A percentile compares a stretch with the other conserved stretches of the same genome.
phyloP scores from a whole-genome alignment of 768 basidiomycete genomes.

The Phylloporus arenicola region DNA sequence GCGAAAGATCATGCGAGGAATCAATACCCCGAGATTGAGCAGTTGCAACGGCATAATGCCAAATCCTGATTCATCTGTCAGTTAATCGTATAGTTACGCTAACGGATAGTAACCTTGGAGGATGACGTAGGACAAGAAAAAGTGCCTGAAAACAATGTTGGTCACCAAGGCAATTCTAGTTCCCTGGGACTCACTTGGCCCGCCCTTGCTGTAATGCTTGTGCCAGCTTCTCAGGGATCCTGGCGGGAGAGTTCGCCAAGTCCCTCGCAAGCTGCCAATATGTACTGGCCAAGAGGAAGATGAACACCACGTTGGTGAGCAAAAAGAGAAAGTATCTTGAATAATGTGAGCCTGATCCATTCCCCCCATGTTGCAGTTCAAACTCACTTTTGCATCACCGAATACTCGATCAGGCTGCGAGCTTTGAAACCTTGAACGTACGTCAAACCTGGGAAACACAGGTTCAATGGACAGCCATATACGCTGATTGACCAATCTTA shows the following conservation, averaged over 20 bases:
- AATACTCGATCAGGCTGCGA: conserved; percentile 90
- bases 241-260: conserved; percentile 87
- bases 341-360: conserved; percentile 6
- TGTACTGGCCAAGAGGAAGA: conserved; percentile 87
- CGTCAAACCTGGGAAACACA: conserved; percentile 49
- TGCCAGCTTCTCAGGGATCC: conserved; percentile 91
- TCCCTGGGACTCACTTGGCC: conserved; percentile 46
- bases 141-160: conserved; percentile 45
- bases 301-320: conserved; percentile 88
- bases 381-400: conserved; percentile 81
- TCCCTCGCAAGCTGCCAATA: conserved; percentile 90
- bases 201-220: conserved; percentile 71
- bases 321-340: conserved; percentile 90
- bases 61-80: conserved; percentile 45
- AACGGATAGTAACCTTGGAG: conserved; percentile 54
- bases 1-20: conserved; percentile 71
- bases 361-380: not conserved
- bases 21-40: conserved; percentile 83
- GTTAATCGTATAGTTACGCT: not conserved
- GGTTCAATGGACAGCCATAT: not conserved
- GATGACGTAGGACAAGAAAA: conserved; percentile 81
- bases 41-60: conserved; percentile 96
- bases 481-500: conserved; percentile 22
- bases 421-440: conserved; percentile 90
- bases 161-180: conserved; percentile 6